A percentile compares a stretch with the other conserved stretches of the same genome.
Evolutionary conservation across 345 rosid genomes (phyloP).

Genomic region (Bruguiera parviflora): DNA sequence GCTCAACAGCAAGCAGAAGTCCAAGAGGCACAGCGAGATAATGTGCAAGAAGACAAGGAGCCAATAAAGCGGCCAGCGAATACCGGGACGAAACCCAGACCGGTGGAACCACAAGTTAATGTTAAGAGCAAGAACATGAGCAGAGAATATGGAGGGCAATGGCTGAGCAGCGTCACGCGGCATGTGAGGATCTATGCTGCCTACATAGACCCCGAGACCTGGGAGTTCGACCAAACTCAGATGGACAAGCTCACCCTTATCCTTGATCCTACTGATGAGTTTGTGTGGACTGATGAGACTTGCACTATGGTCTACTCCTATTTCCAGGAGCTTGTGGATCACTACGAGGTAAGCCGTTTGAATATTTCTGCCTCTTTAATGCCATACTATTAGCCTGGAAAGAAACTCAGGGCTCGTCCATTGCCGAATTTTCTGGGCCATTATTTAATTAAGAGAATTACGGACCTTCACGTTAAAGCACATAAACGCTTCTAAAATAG

Average conservation of each 20-base stretch:
- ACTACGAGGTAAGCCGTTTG: conserved; percentile 59
- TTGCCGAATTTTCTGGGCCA: too few species aligned
- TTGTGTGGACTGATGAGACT: conserved; percentile 72
- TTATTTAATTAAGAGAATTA: too few species aligned
- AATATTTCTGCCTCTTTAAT: too few species aligned
- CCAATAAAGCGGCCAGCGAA: conserved; percentile 19
- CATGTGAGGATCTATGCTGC: conserved; percentile 34
- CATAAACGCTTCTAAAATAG: too few species aligned
- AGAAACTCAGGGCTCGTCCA: too few species aligned
- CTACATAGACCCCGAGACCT: conserved; percentile 29
- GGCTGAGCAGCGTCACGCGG: conserved; percentile 31
- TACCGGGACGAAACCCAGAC: conserved; percentile 54
- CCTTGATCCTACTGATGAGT: conserved; percentile 83
- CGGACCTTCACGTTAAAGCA: too few species aligned
- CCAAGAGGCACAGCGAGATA: conserved; percentile 29
- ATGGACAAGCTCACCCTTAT: conserved; percentile 83
- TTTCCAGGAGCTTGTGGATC: conserved; percentile 96
- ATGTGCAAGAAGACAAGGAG: conserved; percentile 14
- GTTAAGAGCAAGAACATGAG: conserved; percentile 74
- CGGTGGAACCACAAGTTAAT: conserved; percentile 72
- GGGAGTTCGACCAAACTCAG: conserved; percentile 36
- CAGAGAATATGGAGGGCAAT: conserved; percentile 55
- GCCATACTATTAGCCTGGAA: too few species aligned
- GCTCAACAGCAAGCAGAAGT: conserved; percentile 49
- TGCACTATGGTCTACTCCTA: conserved; percentile 61